Conservation (phyloP, 163 green algal genomes). For the Scenedesmus sp. region DNA sequence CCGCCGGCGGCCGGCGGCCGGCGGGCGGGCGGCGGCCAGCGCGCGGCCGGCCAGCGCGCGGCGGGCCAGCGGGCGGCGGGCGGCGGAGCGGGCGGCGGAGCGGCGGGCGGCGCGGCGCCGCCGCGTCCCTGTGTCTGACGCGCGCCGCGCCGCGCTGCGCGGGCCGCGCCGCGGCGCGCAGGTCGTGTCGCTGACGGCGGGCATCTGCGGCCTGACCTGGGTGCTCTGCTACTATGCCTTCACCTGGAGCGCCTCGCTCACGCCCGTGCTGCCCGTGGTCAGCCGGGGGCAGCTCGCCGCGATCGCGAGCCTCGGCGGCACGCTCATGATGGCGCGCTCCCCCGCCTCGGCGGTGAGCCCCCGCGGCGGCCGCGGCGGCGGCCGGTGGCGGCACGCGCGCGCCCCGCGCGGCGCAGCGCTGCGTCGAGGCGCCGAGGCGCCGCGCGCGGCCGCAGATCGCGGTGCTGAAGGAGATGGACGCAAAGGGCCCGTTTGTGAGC, state of each 20-base stretch:
- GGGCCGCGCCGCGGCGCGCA: too few relatives aligned
- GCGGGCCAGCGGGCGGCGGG: too few relatives aligned
- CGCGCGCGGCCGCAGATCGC: constrained; percentile 71
- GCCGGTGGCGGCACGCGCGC: background rate
- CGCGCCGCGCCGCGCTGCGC: too few relatives aligned
- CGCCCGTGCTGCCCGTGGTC: constrained; percentile 44
- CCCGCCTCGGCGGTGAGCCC: constrained; percentile 80
- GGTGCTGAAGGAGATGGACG: constrained; percentile 87
- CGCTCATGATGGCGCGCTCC: constrained; percentile 85
- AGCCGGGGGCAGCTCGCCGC: constrained; percentile 40
- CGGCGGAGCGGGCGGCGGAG: too few relatives aligned
- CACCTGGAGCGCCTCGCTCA: constrained; percentile 27
- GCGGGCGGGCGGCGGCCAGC: too few relatives aligned
- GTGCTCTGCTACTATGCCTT: constrained; percentile 48
- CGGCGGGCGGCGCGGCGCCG: too few relatives aligned
- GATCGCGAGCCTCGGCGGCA: constrained; percentile 73
- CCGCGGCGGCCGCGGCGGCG: background rate
- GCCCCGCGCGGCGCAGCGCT: too few relatives aligned
- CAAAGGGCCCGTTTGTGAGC: constrained; percentile 80
- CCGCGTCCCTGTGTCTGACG: too few relatives aligned
- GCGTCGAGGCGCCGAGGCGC: background rate
- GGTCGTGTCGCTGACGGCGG: constrained; percentile 61
- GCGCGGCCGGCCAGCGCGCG: too few relatives aligned
- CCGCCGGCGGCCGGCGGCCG: too few relatives aligned
- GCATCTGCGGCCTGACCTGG: constrained; percentile 55